phyloP scores from a whole-genome alignment of 768 basidiomycete genomes.

The Chlorophyllum brunneum region DNA sequence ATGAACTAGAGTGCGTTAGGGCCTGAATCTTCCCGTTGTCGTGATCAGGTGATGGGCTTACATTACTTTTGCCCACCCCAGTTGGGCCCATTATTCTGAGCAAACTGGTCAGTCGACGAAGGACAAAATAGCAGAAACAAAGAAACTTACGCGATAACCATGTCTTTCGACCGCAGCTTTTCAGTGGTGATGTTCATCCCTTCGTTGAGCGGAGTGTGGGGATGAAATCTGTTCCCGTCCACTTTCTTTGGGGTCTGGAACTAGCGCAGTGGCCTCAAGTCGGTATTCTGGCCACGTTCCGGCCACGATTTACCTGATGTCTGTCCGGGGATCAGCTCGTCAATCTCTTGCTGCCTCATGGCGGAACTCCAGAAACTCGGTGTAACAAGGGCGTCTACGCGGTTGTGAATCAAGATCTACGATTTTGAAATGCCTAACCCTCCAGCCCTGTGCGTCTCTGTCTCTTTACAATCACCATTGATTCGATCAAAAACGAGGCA shows the following conservation, averaged over 20 bases:
- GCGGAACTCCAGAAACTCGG: not conserved
- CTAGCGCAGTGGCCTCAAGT: too few species aligned
- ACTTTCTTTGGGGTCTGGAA: not conserved
- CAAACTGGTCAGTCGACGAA: not conserved
- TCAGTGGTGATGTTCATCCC: not conserved
- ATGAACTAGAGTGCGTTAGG: conserved; percentile 11
- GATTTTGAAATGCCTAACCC: not conserved
- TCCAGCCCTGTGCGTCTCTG: not conserved
- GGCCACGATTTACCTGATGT: too few species aligned
- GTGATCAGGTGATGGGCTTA: not conserved
- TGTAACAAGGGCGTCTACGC: too few species aligned
- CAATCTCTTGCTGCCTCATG: too few species aligned
- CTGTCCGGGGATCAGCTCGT: too few species aligned
- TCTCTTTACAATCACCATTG: too few species aligned
- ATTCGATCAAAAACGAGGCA: conserved; percentile 3
- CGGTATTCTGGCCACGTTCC: too few species aligned
- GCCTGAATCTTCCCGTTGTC: not conserved
- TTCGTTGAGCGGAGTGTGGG: not conserved
- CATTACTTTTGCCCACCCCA: conserved; percentile 12
- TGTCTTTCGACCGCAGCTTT: not conserved
- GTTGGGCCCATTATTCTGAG: conserved; percentile 11
- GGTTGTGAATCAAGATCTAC: too few species aligned
- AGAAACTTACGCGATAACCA: conserved; percentile 10
- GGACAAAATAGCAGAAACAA: not conserved
- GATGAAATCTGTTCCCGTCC: not conserved